Percentiles rank a stretch among this genome's conserved stretches.
phyloP scores from a whole-genome alignment of 2,329 filamentous ascomycete species.

The Herpomyces periplanetae region DNA sequence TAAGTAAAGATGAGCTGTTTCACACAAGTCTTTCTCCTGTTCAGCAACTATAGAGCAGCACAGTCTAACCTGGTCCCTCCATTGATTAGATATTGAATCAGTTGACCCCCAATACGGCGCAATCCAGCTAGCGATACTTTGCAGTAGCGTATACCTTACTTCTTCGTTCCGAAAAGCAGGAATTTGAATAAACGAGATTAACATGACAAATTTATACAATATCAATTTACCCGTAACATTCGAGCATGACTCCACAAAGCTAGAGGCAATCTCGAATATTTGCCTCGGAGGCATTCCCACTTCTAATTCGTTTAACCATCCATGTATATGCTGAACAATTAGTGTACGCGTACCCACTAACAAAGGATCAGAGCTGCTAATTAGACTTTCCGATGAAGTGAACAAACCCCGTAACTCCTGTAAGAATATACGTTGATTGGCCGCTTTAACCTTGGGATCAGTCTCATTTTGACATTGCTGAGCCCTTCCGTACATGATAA shows the following conservation, averaged over 20 bases:
- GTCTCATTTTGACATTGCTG: too few species aligned
- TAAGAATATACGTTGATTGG: conserved; percentile 53
- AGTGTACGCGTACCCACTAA: conserved; percentile 78
- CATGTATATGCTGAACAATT: conserved; percentile 78
- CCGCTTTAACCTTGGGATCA: conserved; percentile 63
- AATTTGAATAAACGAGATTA: conserved; percentile 57
- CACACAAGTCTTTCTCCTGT: conserved; percentile 33
- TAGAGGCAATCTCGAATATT: conserved; percentile 57
- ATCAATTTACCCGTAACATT: conserved; percentile 62
- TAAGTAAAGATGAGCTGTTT: conserved; percentile 55
- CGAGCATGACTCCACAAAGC: conserved; percentile 68
- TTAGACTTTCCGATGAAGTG: conserved; percentile 52
- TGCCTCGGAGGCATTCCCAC: conserved; percentile 39
- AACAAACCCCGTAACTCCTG: conserved; percentile 55
- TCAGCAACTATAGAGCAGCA: conserved; percentile 74
- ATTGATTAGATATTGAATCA: conserved; percentile 34
- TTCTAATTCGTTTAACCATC: conserved; percentile 69
- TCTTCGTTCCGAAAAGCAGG: conserved; percentile 42
- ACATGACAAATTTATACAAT: conserved; percentile 60
- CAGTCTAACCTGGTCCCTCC: conserved; percentile 62
- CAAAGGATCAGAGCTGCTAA: conserved; percentile 48
- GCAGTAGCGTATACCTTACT: conserved; percentile 27
- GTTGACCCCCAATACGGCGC: conserved; percentile 62
- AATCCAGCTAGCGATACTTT: conserved; percentile 62
- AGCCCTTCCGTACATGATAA: conserved; percentile 55